A percentile compares a stretch with the other conserved stretches of the same genome.
phyloP scores from a whole-genome alignment of 2,329 filamentous ascomycete species.

The Aspergillus fijiensis region DNA sequence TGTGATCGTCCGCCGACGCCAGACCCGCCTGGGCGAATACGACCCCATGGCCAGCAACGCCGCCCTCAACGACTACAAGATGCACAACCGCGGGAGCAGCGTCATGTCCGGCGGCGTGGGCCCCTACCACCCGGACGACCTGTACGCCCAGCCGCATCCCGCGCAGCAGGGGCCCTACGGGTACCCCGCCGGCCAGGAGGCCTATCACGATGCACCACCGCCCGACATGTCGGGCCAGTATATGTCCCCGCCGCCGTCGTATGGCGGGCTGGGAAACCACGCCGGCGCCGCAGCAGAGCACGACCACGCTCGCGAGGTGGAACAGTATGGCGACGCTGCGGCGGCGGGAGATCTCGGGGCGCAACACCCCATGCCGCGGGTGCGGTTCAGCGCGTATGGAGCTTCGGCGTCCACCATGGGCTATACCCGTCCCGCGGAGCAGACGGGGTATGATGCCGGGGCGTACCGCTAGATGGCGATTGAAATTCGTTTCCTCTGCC shows the following conservation, averaged over 20 bases:
- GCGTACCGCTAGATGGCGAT: conserved; percentile 27
- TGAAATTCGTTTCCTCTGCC: not conserved
- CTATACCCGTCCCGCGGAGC: conserved; percentile 28
- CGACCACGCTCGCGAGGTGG: conserved; percentile 26
- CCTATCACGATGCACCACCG: conserved; percentile 1
- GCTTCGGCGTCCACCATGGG: conserved; percentile 12
- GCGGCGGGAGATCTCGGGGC: conserved; percentile 20
- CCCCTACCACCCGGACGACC: conserved; percentile 13
- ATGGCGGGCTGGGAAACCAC: conserved; percentile 1
- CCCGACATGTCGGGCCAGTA: not conserved
- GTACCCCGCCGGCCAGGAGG: conserved; percentile 1
- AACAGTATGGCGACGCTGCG: conserved; percentile 30
- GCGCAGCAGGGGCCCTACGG: not conserved
- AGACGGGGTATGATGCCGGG: conserved; percentile 39
- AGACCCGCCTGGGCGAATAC: conserved; percentile 51
- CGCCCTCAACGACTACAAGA: conserved; percentile 37
- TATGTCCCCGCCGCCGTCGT: conserved; percentile 1
- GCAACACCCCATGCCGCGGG: conserved; percentile 12
- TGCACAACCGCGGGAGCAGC: conserved; percentile 28
- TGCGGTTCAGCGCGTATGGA: conserved; percentile 25
- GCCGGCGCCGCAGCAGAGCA: conserved; percentile 12
- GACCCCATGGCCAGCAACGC: conserved; percentile 42
- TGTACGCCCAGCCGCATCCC: conserved; percentile 8
- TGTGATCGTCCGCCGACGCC: conserved; percentile 47
- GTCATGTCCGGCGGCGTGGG: conserved; percentile 13